A percentile compares a stretch with the other conserved stretches of the same genome.
phyloP scores from a whole-genome alignment of 2,329 filamentous ascomycete species.

The Thielaviopsis punctulata region DNA sequence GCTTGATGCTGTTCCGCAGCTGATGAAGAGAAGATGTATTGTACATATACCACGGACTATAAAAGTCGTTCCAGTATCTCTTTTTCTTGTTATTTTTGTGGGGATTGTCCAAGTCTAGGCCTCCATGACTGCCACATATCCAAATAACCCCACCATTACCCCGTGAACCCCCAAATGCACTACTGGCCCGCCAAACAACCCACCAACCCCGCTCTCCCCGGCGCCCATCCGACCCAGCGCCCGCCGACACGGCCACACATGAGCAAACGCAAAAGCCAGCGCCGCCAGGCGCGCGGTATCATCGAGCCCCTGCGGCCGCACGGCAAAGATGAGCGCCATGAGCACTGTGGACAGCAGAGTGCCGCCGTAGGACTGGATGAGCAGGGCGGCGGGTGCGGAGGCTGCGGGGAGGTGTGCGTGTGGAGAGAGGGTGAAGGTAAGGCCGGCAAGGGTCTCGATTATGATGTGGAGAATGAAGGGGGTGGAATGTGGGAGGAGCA shows the following conservation, averaged over 20 bases:
- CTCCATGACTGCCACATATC: slow-evolving; percentile 9
- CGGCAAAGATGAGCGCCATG: slow-evolving; percentile 23
- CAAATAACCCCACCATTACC: slow-evolving; percentile 22
- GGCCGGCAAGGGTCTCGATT: slow-evolving; percentile 26
- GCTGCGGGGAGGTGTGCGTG: slow-evolving; percentile 25
- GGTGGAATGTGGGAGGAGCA: slow-evolving; percentile 13
- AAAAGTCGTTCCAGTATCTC: neutral
- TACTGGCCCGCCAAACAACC: slow-evolving; percentile 27
- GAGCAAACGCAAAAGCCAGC: slow-evolving; percentile 29
- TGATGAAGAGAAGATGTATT: no score
- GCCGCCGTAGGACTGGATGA: slow-evolving; percentile 31
- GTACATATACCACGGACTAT: slow-evolving; percentile 5
- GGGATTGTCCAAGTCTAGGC: neutral
- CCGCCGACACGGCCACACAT: slow-evolving; percentile 29
- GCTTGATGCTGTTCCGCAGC: slow-evolving; percentile 35
- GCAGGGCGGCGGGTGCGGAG: slow-evolving; percentile 23
- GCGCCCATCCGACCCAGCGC: slow-evolving; percentile 22
- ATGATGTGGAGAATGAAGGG: slow-evolving; percentile 24
- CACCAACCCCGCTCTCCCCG: slow-evolving; percentile 8
- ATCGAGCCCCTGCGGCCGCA: slow-evolving; percentile 17
- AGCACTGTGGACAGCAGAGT: slow-evolving; percentile 28
- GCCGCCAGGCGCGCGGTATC: slow-evolving; percentile 20
- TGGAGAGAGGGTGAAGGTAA: slow-evolving; percentile 28
- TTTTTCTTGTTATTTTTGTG: no score
- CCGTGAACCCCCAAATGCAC: slow-evolving; percentile 29